phyloP scores from a whole-genome alignment of 2,329 filamentous ascomycete species.

The Pseudohalonectria lignicola region DNA sequence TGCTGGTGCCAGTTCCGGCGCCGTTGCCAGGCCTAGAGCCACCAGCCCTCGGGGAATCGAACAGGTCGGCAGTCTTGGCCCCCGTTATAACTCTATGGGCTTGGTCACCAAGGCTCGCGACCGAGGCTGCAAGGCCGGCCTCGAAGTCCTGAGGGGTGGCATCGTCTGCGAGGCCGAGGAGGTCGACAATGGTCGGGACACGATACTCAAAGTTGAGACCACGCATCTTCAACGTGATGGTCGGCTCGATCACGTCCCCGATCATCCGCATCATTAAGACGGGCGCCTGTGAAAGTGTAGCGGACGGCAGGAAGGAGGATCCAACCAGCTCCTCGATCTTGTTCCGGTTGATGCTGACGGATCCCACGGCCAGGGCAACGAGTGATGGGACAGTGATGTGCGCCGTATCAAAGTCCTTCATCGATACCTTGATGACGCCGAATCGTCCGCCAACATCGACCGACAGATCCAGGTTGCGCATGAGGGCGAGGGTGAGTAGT shows the following conservation, averaged over 20 bases:
- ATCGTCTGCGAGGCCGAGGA: slow-evolving; percentile 60
- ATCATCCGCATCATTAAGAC: slow-evolving; percentile 85
- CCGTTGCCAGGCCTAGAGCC: slow-evolving; percentile 11
- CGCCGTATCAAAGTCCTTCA: slow-evolving; percentile 57
- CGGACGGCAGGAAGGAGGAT: slow-evolving; percentile 23
- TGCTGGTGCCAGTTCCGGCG: slow-evolving; percentile 18
- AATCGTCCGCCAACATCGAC: slow-evolving; percentile 58
- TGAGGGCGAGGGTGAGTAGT: slow-evolving; percentile 59
- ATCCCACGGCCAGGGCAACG: slow-evolving; percentile 63
- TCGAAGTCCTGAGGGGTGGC: slow-evolving; percentile 64
- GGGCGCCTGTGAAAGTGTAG: slow-evolving; percentile 18
- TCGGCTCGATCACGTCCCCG: slow-evolving; percentile 87
- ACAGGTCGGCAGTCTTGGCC: too few species aligned
- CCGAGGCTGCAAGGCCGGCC: slow-evolving; percentile 63
- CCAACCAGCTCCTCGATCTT: slow-evolving; percentile 61
- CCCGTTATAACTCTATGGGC: slow-evolving; percentile 35
- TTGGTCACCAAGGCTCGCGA: slow-evolving; percentile 63
- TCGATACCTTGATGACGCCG: slow-evolving; percentile 48
- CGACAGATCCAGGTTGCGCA: slow-evolving; percentile 52
- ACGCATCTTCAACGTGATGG: slow-evolving; percentile 77
- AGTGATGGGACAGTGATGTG: slow-evolving; percentile 81
- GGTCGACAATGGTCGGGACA: slow-evolving; percentile 69
- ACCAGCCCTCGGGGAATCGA: too few species aligned
- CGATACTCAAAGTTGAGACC: slow-evolving; percentile 83
- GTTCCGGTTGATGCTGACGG: slow-evolving; percentile 52